phyloP scores from a whole-genome alignment of 2,329 filamentous ascomycete genomes.

The Colletotrichum sp. region DNA sequence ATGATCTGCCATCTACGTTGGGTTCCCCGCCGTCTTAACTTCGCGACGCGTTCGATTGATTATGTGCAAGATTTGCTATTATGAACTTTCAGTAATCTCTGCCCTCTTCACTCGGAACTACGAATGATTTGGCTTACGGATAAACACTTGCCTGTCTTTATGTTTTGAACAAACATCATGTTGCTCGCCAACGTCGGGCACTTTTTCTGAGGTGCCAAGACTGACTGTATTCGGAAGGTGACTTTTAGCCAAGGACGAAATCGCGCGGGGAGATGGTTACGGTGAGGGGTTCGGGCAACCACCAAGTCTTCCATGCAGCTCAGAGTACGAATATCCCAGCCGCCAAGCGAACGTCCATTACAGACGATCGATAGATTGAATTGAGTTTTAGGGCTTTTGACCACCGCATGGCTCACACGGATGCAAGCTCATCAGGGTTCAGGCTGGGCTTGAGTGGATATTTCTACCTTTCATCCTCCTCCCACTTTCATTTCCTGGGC shows the following conservation, averaged over 20 bases:
- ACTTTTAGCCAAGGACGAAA: conserved; percentile 7
- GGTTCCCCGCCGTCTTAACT: neutral
- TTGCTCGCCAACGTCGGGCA: neutral
- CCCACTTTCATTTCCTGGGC: neutral
- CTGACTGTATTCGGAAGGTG: conserved; percentile 2
- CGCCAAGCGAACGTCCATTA: neutral
- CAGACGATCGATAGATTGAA: neutral
- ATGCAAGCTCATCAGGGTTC: neutral
- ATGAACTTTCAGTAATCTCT: neutral
- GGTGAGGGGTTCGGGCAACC: neutral
- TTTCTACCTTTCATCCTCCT: neutral
- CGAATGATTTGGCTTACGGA: neutral
- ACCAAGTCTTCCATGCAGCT: neutral
- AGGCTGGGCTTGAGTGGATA: neutral
- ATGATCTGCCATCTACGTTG: neutral
- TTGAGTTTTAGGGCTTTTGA: neutral
- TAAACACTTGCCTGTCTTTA: neutral
- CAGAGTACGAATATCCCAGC: neutral
- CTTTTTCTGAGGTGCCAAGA: neutral
- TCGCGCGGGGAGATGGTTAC: neutral
- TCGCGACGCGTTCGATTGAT: neutral
- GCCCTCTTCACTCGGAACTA: neutral
- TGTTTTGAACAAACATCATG: neutral
- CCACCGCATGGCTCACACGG: neutral
- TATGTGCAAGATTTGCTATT: neutral